These are phyloP conservation scores for Termitomyces sp. DNA, from an alignment of 768 basidiomycete species.

Conservation along the genomic window DNA sequence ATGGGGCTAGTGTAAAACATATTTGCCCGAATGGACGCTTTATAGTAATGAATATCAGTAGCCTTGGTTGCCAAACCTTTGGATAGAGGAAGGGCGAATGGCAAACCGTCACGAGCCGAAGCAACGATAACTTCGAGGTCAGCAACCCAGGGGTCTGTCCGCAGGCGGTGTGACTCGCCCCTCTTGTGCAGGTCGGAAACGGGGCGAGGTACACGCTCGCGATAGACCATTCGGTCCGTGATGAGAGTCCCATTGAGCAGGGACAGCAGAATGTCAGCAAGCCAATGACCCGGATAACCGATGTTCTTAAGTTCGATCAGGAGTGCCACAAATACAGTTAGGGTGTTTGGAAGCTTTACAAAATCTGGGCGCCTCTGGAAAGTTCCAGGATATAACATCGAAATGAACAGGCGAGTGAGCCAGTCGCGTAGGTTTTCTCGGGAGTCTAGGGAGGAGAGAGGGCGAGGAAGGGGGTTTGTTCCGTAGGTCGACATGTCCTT, in stretches of 20 bases:
- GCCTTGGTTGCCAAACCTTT: conserved; percentile 10
- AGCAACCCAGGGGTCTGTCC: conserved; percentile 24
- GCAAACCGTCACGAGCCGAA: conserved; percentile 13
- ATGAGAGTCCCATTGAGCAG: conserved; percentile 22
- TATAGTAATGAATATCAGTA: conserved; percentile 20
- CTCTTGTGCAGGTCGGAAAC: conserved; percentile 16
- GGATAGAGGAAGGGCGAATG: conserved; percentile 22
- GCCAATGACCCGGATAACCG: conserved; percentile 35
- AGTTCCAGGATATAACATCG: conserved; percentile 23
- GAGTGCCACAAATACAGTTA: conserved; percentile 28
- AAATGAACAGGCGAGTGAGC: conserved; percentile 30
- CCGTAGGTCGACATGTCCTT: conserved; percentile 16
- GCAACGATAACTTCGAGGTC: conserved; percentile 25
- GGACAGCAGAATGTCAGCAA: conserved; percentile 27
- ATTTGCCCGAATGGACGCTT: conserved; percentile 15
- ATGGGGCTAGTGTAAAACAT: conserved; percentile 9
- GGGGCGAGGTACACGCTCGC: conserved; percentile 23
- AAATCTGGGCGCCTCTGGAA: conserved; percentile 16
- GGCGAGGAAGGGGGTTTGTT: conserved; percentile 15
- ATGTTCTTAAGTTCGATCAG: conserved; percentile 28
- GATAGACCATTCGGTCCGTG: conserved; percentile 24
- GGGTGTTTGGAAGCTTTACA: conserved; percentile 29
- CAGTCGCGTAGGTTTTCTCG: conserved; percentile 27
- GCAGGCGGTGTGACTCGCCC: conserved; percentile 20
- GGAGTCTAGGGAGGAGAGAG: conserved; percentile 14